These are phyloP conservation scores for Teratosphaeria zuluensis DNA, from an alignment of 2,329 filamentous ascomycete species.

Conservation along the genomic window DNA sequence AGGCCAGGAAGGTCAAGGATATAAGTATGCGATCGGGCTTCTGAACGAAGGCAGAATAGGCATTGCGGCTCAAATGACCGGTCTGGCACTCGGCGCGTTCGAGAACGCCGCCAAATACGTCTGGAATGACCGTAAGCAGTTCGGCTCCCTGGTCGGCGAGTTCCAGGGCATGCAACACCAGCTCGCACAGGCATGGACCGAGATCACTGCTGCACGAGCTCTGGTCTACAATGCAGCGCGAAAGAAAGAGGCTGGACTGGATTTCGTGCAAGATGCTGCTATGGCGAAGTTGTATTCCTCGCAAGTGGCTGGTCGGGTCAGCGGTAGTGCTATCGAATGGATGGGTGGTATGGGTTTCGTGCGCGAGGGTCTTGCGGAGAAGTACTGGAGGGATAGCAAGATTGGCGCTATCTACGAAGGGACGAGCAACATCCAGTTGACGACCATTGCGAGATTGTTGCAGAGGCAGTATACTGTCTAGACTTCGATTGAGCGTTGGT, in stretches of 20 bases:
- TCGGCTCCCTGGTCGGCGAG: constrained; percentile 83
- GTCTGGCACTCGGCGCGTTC: constrained; percentile 84
- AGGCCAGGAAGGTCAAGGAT: constrained; percentile 80
- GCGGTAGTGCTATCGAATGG: constrained; percentile 86
- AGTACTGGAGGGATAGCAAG: constrained; percentile 96
- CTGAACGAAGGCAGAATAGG: constrained; percentile 96
- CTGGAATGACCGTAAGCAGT: constrained; percentile 98
- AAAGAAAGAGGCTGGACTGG: constrained; percentile 94
- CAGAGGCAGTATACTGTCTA: constrained; percentile 59
- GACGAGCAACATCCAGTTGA: constrained; percentile 64
- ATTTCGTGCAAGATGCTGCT: constrained; percentile 90
- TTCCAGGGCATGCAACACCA: constrained; percentile 99
- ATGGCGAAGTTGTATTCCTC: constrained; percentile 97
- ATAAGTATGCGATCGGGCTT: constrained; percentile 93
- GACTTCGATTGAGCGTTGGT: background rate
- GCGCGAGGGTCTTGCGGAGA: constrained; percentile 89
- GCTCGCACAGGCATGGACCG: constrained; percentile 88
- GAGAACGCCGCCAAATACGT: constrained; percentile 91
- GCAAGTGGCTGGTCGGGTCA: constrained; percentile 82
- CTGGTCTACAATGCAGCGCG: constrained; percentile 92
- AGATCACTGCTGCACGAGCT: constrained; percentile 82
- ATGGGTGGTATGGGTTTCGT: constrained; percentile 99
- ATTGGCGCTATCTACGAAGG: constrained; percentile 68
- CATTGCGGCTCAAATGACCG: constrained; percentile 98
- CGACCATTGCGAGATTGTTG: constrained; percentile 60